Evolutionary conservation across 768 basidiomycete species (phyloP).

Genomic region (Amanita rimosa): DNA sequence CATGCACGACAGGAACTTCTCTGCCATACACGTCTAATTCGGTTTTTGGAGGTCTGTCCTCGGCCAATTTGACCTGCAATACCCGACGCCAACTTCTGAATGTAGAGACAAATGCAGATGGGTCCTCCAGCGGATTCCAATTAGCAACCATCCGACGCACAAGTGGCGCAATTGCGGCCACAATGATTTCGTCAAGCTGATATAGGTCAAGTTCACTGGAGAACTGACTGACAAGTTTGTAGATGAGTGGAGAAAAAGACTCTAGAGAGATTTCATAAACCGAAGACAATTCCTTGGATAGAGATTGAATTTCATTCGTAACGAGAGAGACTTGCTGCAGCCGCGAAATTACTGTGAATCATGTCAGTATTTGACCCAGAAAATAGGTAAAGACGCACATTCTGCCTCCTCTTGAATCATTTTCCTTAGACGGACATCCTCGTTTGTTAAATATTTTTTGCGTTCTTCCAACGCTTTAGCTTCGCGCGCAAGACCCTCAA

Average conservation of each 20-base stretch:
- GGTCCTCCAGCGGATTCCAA: constrained; percentile 84
- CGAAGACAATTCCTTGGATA: constrained; percentile 53
- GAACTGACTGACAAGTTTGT: constrained; percentile 61
- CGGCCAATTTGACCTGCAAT: constrained; percentile 42
- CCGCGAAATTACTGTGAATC: constrained; percentile 54
- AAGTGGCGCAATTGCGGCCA: constrained; percentile 81
- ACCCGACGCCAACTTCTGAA: constrained; percentile 64
- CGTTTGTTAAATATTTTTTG: constrained; percentile 57
- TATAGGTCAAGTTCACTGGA: constrained; percentile 67
- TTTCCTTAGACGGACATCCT: constrained; percentile 60
- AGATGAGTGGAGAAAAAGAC: constrained; percentile 61
- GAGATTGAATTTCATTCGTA: constrained; percentile 55
- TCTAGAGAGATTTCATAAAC: constrained; percentile 65
- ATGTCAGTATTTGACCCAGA: constrained; percentile 2
- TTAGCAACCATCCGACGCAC: constrained; percentile 61
- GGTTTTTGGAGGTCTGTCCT: constrained; percentile 27
- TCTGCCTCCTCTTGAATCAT: constrained; percentile 69
- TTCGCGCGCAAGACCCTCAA: constrained; percentile 85
- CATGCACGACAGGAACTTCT: constrained; percentile 15
- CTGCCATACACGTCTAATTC: constrained; percentile 52
- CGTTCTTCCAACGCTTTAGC: constrained; percentile 75
- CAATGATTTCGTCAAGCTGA: constrained; percentile 81
- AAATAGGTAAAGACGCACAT: constrained; percentile 31
- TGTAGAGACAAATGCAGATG: constrained; percentile 47
- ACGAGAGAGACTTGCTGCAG: constrained; percentile 70